These are phyloP conservation scores for Solanum clarkiae DNA, from an alignment of 257 asterid species.

Conservation along the genomic window DNA sequence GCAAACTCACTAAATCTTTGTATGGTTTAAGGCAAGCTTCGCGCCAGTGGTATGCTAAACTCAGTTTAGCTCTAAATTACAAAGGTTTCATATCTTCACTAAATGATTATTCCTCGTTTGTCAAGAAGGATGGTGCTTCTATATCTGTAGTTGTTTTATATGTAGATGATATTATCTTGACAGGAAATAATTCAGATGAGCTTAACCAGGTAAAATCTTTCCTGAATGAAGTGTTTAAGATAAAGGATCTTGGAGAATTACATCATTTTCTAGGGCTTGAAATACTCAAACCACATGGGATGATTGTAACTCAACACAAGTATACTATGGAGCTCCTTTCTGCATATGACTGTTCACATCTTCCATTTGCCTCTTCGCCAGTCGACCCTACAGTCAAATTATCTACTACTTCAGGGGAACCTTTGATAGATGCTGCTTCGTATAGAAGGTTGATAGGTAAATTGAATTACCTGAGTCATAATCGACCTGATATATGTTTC, in stretches of 20 bases:
- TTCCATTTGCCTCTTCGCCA: background rate
- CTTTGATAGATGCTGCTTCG: background rate
- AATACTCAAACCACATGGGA: too few relatives aligned
- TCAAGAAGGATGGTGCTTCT: background rate
- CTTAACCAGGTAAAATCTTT: background rate
- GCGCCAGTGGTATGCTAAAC: background rate
- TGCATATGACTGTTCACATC: background rate
- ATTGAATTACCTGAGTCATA: background rate
- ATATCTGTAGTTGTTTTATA: too few relatives aligned
- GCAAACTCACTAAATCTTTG: background rate
- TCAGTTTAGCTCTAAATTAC: background rate
- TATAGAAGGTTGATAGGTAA: background rate
- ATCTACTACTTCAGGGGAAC: background rate
- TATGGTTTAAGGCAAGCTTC: background rate
- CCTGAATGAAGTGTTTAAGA: background rate
- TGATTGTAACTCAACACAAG: too few relatives aligned
- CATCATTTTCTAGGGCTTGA: too few relatives aligned
- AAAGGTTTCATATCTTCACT: background rate
- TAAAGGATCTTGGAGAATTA: too few relatives aligned
- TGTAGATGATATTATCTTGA: background rate
- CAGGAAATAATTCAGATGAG: background rate
- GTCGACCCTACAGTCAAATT: background rate
- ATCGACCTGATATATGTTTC: background rate
- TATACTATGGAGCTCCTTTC: too few relatives aligned
- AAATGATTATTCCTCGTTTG: background rate